Evolutionary conservation across 2,329 filamentous ascomycete genomes (phyloP), one percentile per base, ranked within the genome.

Genomic region (Blastomyces silverae): DNA sequence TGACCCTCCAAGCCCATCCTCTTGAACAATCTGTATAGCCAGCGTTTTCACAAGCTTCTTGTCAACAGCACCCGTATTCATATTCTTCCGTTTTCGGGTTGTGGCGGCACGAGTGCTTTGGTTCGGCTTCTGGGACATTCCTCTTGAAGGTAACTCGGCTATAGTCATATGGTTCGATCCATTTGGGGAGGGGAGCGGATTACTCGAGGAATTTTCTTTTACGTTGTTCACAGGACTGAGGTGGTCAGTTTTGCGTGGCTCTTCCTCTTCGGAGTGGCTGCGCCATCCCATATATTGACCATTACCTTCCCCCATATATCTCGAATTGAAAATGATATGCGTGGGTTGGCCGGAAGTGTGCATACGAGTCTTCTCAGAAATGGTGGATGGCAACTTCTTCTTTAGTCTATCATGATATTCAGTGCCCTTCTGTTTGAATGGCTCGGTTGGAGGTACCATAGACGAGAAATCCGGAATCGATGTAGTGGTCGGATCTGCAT

Each of bases 11-110:
- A 76, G 72, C 6, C 77, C 77, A 70, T 79, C 77, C 67, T 79
- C 77, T 59, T 78, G 77, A 37, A 79, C 77, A 66, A 79, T 79
- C 65, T 79, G 77, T 64, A 79, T 66, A 25, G 76, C 74, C 64
- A 73, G 74, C 4, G 72, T 65, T 61, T 66, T 66, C 28, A 28
- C 34, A 25, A 67, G 67, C 17, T 67, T 69, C 39, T 75, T 71
- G 10, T 76, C 74, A 15, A 75, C 55, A 31, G 69, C 71, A 15
- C 37, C 25, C 20, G 25, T 39, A 42, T 67, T 71, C 50, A 73
- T 71, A 64, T 73, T 73, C 66, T 76, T 77, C 65, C 76, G 75
- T 68, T 75, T 77, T 63, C 75, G 71, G 11, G 74, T 70, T 2
- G 73, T 72, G 50, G 71, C n/a, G 17, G 17, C 15, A 57, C 20